phyloP scores from a whole-genome alignment of 2,329 filamentous ascomycete genomes.

The Scedosporium minutisporum region DNA sequence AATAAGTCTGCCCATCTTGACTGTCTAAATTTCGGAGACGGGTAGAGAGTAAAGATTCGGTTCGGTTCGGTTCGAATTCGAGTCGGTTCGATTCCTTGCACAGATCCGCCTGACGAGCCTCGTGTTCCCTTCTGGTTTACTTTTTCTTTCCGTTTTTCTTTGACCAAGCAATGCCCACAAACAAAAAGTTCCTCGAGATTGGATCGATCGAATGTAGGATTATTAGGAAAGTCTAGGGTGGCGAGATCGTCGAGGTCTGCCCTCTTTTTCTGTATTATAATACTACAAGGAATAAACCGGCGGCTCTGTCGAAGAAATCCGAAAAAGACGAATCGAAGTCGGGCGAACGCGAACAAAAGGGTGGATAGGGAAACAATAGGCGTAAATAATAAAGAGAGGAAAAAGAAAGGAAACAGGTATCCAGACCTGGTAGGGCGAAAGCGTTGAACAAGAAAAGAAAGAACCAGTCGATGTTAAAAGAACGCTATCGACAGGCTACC shows the following conservation, averaged over 20 bases:
- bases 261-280: background rate
- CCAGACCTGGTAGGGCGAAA: conserved; percentile 38
- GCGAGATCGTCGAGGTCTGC: conserved; percentile 9
- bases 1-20: conserved; percentile 87
- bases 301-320: conserved; percentile 7
- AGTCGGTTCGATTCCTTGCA: background rate
- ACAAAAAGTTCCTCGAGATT: background rate
- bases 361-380: conserved; percentile 8
- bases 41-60: conserved; percentile 9
- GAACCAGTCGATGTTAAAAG: conserved; percentile 24
- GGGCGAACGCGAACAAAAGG: conserved; percentile 7
- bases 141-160: background rate
- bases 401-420: conserved; percentile 28
- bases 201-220: conserved; percentile 8
- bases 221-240: background rate
- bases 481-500: conserved; percentile 44
- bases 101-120: conserved; percentile 9
- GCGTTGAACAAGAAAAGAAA: conserved; percentile 18
- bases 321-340: conserved; percentile 10
- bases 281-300: background rate
- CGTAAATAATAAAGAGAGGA: conserved; percentile 12
- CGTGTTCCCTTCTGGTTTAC: conserved; percentile 9
- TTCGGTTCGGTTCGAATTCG: background rate
- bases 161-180: background rate
- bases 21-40: background rate